Base-by-base conservation (phyloP, 2,329 filamentous ascomycete species). In the Stachybotrys elegans region DNA sequence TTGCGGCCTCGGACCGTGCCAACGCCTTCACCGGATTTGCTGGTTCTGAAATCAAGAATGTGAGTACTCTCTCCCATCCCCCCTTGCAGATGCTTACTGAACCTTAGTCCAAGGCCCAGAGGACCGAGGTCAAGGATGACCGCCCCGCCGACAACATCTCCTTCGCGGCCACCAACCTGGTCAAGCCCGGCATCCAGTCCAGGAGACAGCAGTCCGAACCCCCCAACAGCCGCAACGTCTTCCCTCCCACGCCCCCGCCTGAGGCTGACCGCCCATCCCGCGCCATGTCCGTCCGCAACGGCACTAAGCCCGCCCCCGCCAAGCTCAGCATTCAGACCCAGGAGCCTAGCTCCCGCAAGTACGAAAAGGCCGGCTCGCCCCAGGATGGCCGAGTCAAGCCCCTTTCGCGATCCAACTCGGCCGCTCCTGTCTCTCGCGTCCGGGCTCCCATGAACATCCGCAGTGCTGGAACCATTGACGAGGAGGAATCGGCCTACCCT, bases 231-330 rank as follows among this genome's bases (percentile, higher is more conserved):
- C 83, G 89, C 56, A 88, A 87, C 56, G 79, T 92, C 50, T 96
- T 97, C 70, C 93, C 93, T 16, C 93, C 93, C n/a, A 97, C 93
- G n/a, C 93, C 93, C 32, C 93, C 93, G 6, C 93, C 93, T 6
- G 93, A 98, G 71, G 79, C 80, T 49, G 90, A 96, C 53, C 85
- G 84, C 35, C 70, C 77, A 55, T 76, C 68, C 51, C 73, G 81
- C 19, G 78, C 70, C 42, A 72, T 73, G 22, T 84, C 80, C n/a
- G 76, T 83, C 40, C 77, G 79, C 46, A 81, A 72, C 54, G 79
- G 79, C 3, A 69, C 72, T 39, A 83, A 78, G 51, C 79, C 79
- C 29, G 73, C 75, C 66, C 77, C 75, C n/a, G 72, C 78, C 20
- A 79, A 79, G 53, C 72, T 84, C 48, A 83, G 79, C 52, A 83